Base-by-base conservation (phyloP, 495 filamentous ascomycete genomes). In the Parachaetomium inaequale region DNA sequence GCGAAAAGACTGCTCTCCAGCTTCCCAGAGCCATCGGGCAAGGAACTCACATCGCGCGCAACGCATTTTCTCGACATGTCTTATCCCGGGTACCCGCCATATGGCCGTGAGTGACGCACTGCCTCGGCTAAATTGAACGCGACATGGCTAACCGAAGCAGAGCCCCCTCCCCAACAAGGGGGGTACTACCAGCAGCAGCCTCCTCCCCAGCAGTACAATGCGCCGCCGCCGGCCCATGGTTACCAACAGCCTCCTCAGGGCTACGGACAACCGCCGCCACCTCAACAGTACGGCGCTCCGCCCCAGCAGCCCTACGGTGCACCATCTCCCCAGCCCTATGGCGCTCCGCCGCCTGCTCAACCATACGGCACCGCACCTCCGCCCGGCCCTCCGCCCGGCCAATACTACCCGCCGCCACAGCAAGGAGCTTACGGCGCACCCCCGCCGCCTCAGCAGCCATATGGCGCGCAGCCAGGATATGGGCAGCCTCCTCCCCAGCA, bases 1-100 rank as follows among this genome's bases (percentile, higher is more conserved):
- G 17, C 32, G 31, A 38, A 53, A 23, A 34, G 17, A 47, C 6
- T 29, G 17, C 51, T 31, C 11, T 7, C 40, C n/a, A 5, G 21
- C 17, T 17, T 34, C 26, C 28, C 55, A 7, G 25, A 57, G 8
- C 55, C 17, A 32, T 17, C 53, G 3, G 17, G 1, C 26, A 8
- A 46, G 2, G 21, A 21, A 34, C 19, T 25, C 29, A 31, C 55
- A 17, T n/a, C 43, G 29, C 29, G 5, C 7, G 5, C 26, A 46
- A 2, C 38, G 19, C 17, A 0, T 36, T 23, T 4, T 32, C 28
- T 11, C 40, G 43, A 32, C 6, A 73, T 74, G 71, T 74, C 71
- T 46, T 72, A 72, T 53, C 59, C 42, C 40, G 70, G 70, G 11
- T 74, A 73, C 46, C 69, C 71, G 19, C 67, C 69, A 19, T 71